Conservation (phyloP, 2,329 filamentous ascomycete genomes). For the Beauveria sp. region DNA sequence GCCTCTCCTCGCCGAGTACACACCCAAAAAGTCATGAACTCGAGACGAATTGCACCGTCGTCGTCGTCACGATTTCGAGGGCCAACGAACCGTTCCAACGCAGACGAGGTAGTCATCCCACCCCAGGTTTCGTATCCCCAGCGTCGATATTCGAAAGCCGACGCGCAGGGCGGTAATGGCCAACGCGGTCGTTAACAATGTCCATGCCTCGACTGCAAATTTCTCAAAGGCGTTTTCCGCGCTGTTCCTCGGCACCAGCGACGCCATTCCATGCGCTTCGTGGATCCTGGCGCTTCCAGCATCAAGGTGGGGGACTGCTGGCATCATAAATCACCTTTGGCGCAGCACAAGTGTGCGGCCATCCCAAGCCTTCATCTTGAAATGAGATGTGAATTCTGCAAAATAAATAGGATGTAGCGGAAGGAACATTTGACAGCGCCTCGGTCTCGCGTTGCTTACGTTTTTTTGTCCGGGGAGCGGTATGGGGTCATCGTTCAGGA, state of each 20-base stretch:
- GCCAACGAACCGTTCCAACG: conserved; percentile 2
- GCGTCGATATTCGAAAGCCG: neutral
- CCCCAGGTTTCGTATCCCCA: neutral
- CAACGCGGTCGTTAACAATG: neutral
- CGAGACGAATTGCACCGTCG: too few species aligned
- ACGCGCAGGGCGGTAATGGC: neutral
- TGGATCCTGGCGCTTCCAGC: neutral
- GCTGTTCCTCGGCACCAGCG: neutral
- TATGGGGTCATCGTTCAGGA: neutral
- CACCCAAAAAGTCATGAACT: too few species aligned
- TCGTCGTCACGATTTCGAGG: neutral
- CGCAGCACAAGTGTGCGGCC: neutral
- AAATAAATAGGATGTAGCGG: neutral
- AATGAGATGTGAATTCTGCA: neutral
- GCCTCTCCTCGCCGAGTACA: neutral
- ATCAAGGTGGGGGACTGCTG: neutral
- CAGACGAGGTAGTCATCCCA: conserved; percentile 12
- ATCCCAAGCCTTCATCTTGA: neutral
- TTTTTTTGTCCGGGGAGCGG: neutral
- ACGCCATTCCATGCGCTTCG: neutral
- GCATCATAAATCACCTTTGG: neutral
- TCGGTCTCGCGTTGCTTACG: neutral
- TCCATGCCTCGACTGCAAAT: conserved; percentile 3
- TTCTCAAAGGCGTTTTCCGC: neutral
- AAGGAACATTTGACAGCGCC: too few species aligned